phyloP scores from a whole-genome alignment of 2,329 filamentous ascomycete species.

The Falciphora oryzae region DNA sequence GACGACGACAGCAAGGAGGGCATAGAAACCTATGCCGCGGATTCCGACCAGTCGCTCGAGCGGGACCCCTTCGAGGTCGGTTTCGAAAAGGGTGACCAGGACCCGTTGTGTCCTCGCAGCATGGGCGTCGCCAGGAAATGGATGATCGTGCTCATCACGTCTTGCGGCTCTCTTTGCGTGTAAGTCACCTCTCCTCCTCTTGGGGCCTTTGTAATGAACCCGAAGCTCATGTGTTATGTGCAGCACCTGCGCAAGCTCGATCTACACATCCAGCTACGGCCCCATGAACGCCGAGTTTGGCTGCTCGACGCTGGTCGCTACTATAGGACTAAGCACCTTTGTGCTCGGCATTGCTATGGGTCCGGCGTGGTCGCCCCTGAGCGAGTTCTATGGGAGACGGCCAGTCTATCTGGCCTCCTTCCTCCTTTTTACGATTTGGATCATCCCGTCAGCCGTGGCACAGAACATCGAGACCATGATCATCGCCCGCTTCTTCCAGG shows the following conservation, averaged over 20 bases:
- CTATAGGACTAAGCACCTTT: slow-evolving; percentile 75
- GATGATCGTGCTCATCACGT: slow-evolving; percentile 71
- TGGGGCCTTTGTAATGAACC: not conserved
- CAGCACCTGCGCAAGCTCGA: slow-evolving; percentile 59
- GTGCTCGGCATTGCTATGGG: slow-evolving; percentile 68
- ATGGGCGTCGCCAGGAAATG: slow-evolving; percentile 65
- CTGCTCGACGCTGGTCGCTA: slow-evolving; percentile 65
- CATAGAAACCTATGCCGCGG: not conserved
- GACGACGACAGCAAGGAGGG: slow-evolving; percentile 23
- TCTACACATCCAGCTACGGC: slow-evolving; percentile 78
- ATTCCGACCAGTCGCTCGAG: slow-evolving; percentile 9
- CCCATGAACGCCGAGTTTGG: slow-evolving; percentile 73
- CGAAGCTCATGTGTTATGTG: no score
- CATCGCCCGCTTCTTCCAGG: slow-evolving; percentile 70
- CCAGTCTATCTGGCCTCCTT: slow-evolving; percentile 76
- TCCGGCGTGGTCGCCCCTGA: slow-evolving; percentile 59
- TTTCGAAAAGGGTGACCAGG: slow-evolving; percentile 63
- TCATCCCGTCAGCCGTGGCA: slow-evolving; percentile 78
- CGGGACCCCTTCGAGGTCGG: slow-evolving; percentile 59
- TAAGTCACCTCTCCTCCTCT: slow-evolving; percentile 44
- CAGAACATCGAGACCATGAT: slow-evolving; percentile 76
- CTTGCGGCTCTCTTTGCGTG: slow-evolving; percentile 73
- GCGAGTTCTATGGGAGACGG: slow-evolving; percentile 75
- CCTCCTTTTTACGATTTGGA: slow-evolving; percentile 68
- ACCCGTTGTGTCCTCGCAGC: slow-evolving; percentile 69